These are phyloP conservation scores for Aspergillus steynii DNA, from an alignment of 495 filamentous ascomycete genomes.

Conservation along the genomic window DNA sequence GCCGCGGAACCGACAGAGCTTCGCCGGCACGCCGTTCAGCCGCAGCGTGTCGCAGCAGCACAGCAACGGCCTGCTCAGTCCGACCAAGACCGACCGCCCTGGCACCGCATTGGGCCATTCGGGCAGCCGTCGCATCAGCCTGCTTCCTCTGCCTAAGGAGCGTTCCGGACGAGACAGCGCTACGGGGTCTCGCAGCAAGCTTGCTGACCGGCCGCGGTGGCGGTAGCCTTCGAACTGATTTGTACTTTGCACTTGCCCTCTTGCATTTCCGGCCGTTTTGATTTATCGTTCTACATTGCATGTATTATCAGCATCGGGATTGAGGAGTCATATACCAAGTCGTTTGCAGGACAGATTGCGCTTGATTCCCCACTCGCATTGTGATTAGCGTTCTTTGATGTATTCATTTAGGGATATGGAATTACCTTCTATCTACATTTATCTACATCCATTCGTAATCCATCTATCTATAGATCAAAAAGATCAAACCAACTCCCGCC, in stretches of 20 bases:
- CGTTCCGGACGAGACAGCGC: conserved; percentile 31
- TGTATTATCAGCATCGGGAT: conserved; percentile 25
- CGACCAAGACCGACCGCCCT: conserved; percentile 40
- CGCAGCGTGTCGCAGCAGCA: conserved; percentile 38
- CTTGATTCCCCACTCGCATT: conserved; percentile 33
- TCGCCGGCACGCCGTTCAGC: conserved; percentile 36
- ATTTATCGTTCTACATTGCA: conserved; percentile 2
- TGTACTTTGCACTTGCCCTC: neutral
- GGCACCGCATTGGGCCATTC: conserved; percentile 49
- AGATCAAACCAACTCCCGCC: conserved; percentile 34
- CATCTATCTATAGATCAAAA: conserved; percentile 1
- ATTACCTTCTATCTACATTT: conserved; percentile 10
- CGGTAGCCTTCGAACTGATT: conserved; percentile 16
- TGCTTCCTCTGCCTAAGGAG: conserved; percentile 45
- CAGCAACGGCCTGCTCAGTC: conserved; percentile 26
- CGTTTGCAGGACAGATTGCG: conserved; percentile 18
- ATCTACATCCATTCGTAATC: conserved; percentile 3
- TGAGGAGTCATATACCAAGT: conserved; percentile 20
- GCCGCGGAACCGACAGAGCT: conserved; percentile 47
- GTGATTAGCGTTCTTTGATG: conserved; percentile 16
- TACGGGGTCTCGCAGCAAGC: conserved; percentile 27
- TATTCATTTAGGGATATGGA: conserved; percentile 12
- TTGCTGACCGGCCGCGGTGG: conserved; percentile 42
- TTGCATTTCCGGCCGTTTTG: neutral
- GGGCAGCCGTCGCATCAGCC: conserved; percentile 47